Evolutionary conservation across 225 moss, liverwort and hornwort species (phyloP).

Genomic region (Sphagnum tenellum): DNA sequence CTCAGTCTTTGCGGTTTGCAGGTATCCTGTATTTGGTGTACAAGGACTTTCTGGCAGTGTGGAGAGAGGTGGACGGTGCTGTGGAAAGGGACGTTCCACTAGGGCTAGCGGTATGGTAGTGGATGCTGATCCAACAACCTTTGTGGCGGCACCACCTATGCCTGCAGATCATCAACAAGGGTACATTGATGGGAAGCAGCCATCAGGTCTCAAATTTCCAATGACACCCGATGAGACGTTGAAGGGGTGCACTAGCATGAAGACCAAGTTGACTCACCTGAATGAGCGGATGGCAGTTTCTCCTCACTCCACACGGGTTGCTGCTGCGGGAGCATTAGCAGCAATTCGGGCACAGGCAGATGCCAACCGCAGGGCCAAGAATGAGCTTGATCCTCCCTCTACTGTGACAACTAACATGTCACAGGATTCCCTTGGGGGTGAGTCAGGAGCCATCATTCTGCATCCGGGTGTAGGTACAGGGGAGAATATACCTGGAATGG

Average conservation of each 20-base stretch:
- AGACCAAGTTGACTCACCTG: conserved; percentile 13
- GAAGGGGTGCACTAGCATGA: conserved; percentile 24
- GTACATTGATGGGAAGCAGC: conserved; percentile 18
- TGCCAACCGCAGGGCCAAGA: conserved; percentile 35
- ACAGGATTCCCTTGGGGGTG: conserved; percentile 18
- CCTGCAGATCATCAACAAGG: conserved; percentile 11
- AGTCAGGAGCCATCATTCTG: conserved; percentile 39
- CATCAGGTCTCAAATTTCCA: conserved; percentile 16
- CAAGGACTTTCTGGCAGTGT: conserved; percentile 13
- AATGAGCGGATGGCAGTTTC: conserved; percentile 26
- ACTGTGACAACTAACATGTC: conserved; percentile 12
- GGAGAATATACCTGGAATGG: conserved; percentile 35
- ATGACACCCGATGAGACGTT: conserved; percentile 21
- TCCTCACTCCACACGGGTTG: conserved; percentile 36
- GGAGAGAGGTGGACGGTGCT: conserved; percentile 24
- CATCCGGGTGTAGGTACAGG: conserved; percentile 26
- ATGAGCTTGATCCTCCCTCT: conserved; percentile 18
- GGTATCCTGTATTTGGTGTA: conserved; percentile 30
- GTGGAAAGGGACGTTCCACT: conserved; percentile 22
- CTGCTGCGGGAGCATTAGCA: conserved; percentile 48
- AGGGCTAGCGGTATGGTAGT: conserved; percentile 16
- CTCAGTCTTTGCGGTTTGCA: conserved; percentile 6
- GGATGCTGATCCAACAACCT: conserved; percentile 8
- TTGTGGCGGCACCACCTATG: conserved; percentile 6
- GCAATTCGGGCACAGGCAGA: conserved; percentile 51